Evolutionary conservation across 768 basidiomycete species (phyloP).

Genomic region (Podaxis sp.): DNA sequence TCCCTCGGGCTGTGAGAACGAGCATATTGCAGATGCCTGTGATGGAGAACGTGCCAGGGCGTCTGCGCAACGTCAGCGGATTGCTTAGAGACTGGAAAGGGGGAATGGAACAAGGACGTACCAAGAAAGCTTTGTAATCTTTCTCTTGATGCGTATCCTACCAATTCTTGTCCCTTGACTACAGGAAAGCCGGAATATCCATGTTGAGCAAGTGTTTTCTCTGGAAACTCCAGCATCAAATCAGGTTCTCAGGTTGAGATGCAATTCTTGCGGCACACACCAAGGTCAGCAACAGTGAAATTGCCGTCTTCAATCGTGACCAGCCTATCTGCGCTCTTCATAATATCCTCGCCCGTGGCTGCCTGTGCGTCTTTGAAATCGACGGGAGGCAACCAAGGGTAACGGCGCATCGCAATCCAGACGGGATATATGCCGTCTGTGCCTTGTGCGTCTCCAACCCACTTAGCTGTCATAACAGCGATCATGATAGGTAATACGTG

Average conservation of each 20-base stretch:
- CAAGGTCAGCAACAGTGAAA: conserved; percentile 48
- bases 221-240: not conserved
- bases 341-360: conserved; percentile 57
- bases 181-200: conserved; percentile 68
- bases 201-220: conserved; percentile 36
- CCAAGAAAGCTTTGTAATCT: conserved; percentile 40
- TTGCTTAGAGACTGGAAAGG: not conserved
- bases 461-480: conserved; percentile 73
- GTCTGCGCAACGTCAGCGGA: conserved; percentile 18
- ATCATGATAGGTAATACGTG: conserved; percentile 85
- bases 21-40: conserved; percentile 31
- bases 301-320: conserved; percentile 51
- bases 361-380: conserved; percentile 61
- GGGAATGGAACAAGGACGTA: conserved; percentile 21
- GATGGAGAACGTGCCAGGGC: conserved; percentile 8
- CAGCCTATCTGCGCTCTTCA: conserved; percentile 52
- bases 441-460: conserved; percentile 71
- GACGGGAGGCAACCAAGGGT: conserved; percentile 67
- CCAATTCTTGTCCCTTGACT: conserved; percentile 42
- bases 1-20: conserved; percentile 30
- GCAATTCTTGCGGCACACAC: conserved; percentile 21
- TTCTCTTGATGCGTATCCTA: conserved; percentile 63
- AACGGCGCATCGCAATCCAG: conserved; percentile 70
- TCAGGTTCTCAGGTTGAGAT: not conserved
- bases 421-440: conserved; percentile 68